Base-by-base conservation (phyloP, 352 stramenopile genomes). In the Pythium rhizo-oryzae region DNA sequence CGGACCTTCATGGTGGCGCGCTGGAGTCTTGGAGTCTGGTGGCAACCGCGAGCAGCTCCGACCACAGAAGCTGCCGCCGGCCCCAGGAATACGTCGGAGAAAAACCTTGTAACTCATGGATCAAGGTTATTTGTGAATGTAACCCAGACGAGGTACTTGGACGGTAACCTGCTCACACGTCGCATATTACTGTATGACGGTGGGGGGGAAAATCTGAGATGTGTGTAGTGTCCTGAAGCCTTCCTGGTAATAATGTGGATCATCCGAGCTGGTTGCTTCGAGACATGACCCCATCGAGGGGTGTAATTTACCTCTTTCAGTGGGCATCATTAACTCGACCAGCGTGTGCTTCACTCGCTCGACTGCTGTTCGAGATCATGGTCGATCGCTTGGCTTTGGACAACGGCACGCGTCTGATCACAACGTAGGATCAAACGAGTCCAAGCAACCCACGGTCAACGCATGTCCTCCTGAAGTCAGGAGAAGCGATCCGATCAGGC, bases 1-100 rank as follows among this genome's bases (percentile, higher is more conserved):
- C 89, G 85, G 53, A 97, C 90, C 85, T 97, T 97, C 92, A 97
- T 97, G 57, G 71, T 79, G 59, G 51, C 68, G 25, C 19, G 18
- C 23, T 69, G 59, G 58, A 12, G 52, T 77, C 65, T 58, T 49
- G 50, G 63, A 47, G 30, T 61, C 28, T 60, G 58, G 23, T 1
- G 37, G 35, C 18, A 37, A 37, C 24, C 24, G 30, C 47, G 25
- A 63, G 58, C 51, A 41, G 35, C 35, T 66, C 50, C 47, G 43
- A 37, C 61, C 67, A 60, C 56, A 62, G 39, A 60, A 68, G n/a
- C 54, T 54, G 21, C 68, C 35, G 54, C 21, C 15, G 24, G 54
- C 56, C 41, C 44, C 35, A 54, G 25, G 23, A 18, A 30, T 8
- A 19, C 43, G 21, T 13, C 5, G 51, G 37, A 51, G 15, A 55